Base-by-base conservation (phyloP, 768 basidiomycete species). In the Favolaschia claudopus region DNA sequence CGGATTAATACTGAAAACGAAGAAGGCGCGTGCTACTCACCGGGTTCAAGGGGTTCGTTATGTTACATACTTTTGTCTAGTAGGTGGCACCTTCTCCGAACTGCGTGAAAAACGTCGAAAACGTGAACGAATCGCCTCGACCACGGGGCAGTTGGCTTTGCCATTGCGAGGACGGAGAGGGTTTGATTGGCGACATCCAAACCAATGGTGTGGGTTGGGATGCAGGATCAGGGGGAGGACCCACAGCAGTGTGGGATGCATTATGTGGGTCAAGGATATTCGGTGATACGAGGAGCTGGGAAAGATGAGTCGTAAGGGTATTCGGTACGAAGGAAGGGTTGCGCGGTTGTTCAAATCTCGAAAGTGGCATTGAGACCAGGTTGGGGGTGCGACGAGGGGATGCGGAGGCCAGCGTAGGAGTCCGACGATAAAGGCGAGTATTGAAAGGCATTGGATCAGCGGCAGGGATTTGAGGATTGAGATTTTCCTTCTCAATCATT, bases 141-240 rank as follows among this genome's bases (percentile, higher is more conserved):
- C 14, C 19, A 49, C 22, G 34, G 27, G 33, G 31, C 38, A n/a
- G 19, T 19, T 38, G 45, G 7, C 47, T 43, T 44, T n/a, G 56
- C 33, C 19, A 2, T 24, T 37, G 43, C 22, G 48, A 48, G 29
- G 22, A 44, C 20, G 44, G 22, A 27, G 36, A 42, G 7, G 51
- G 42, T 29, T 36, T 55, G 43, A 61, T 45, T 22, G 60, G 60
- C 29, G 60, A 46, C 22, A 39, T 61, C 58, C 58, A 60, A 34
- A 54, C 19, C 45, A 60, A 48, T 7, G 50, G 43, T 8, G n/a
- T 33, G 6, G 58, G 37, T 17, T 40, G 44, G 19, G 39, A 52
- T 12, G 13, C 38, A 7, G 46, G 32, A 20, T 54, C 25, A 7
- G 44, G 15, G 7, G 44, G 42, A 29, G 13, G 47, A 32, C 14